Base-by-base conservation (phyloP, 23 red algal genomes). In the Gracilariopsis chorda region DNA sequence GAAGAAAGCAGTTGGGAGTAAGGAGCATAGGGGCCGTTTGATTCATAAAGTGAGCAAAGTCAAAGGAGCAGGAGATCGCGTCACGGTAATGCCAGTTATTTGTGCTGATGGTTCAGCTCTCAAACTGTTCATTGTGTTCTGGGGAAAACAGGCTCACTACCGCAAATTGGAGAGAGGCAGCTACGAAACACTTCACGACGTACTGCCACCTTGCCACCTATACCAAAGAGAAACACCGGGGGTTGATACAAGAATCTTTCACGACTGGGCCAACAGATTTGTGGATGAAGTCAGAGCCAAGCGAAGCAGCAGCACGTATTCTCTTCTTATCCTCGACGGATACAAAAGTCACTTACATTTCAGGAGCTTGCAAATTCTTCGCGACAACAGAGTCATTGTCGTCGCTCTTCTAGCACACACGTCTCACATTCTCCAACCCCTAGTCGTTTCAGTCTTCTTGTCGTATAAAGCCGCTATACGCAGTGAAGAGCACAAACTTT, bases 181-280 rank as follows among this genome's bases (percentile, higher is more conserved):
- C 7, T 79, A 79, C 1, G 30, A 52, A 16, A n/a, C 74, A 16
- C 9, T 79, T 3, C 27, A 35, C 23, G n/a, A n/a, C 19, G 74
- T 53, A 12, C 55, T 60, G 7, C 55, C 55, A 60, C 29, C 20
- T 0, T 73, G 1, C 42, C 40, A 73, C 67, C n/a, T 44, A 19
- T 73, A 44, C 14, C 34, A 44, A 16, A 51, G 42, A 73, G 0
- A 44, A 19, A 19, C 42, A 0, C 9, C 36, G 10, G 11, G 10
- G 11, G 37, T 79, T 20, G 43, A 34, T 21, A 13, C 0, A 13
- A 23, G 0, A 13, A n/a, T 48, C 11, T 72, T 72, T 72, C n/a
- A 7, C 13, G 74, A 79, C 11, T 79, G 74, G 74, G 74, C 74
- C 48, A 49, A 52, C 41, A n/a, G 28, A 23, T 79, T 79, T 53